Base-by-base conservation (phyloP, 75 land plant species). In the Cryptomeria japonica region DNA sequence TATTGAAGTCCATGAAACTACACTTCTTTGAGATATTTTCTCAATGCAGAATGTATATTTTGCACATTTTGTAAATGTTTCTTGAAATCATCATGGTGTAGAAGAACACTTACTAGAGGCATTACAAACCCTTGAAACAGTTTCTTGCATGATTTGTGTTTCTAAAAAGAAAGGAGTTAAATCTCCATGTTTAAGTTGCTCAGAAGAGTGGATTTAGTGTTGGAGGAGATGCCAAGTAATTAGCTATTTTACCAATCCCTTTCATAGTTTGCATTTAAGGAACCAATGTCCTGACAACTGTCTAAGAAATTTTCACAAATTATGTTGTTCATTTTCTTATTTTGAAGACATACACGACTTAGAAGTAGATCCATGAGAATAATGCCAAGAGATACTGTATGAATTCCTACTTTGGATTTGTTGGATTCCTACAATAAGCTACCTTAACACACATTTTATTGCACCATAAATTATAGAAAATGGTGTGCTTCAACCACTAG, bases 301-400 rank as follows among this genome's bases (percentile, higher is more conserved):
- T 98, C 89, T 98, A 97, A n/a, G 99, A 99, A 61, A 96, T n/a
- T 96, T 96, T 98, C 98, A 70, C 99, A 98, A 11, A 96, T 96
- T 72, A 98, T 94, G 88, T 96, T 98, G 56, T 97, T 96, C 95
- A 96, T 95, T 86, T 96, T 96, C 85, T 98, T 98, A 89, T 98
- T 98, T 84, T 93, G 93, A 37, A 96, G 90, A 36, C 93, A 91
- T 58, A 97, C 94, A 56, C 98, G 99, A 93, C 98, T 98, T 46
- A 98, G 87, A 36, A 98, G 95, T 85, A 96, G 87, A 44, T 96
- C 99, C 44, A 99, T 98, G 22, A 98, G 93, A 78, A 98, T 99
- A 98, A 98, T 96, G 89, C 99, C 99, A 31, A 99, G 99, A 86
- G 98, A 98, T 85, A 97, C 98, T 15, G 97, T 98, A 47, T 98